A percentile compares a stretch with the other conserved stretches of the same genome.
These are phyloP conservation scores for Mucor mucedo DNA, from an alignment of 371 early-diverging fungal genomes.

Conservation along the genomic window DNA sequence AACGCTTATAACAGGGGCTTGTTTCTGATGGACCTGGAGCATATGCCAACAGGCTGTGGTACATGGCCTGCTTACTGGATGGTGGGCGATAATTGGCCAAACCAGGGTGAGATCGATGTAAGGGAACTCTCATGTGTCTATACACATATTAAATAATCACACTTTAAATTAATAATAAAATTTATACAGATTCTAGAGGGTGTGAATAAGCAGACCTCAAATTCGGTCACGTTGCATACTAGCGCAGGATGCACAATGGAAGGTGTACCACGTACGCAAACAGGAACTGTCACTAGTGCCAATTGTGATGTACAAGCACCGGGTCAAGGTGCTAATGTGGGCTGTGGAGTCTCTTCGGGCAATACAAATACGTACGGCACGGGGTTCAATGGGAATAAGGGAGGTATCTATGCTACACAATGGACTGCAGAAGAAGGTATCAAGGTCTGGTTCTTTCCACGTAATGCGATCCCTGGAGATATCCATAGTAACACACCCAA, in stretches of 20 bases:
- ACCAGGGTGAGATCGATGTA: constrained; percentile 44
- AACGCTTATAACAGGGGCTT: constrained; percentile 26
- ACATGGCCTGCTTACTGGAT: constrained; percentile 50
- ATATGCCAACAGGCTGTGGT: constrained; percentile 51
- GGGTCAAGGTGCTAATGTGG: constrained; percentile 28
- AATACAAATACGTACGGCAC: constrained; percentile 31
- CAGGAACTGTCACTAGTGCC: constrained; percentile 7
- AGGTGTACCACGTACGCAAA: constrained; percentile 8
- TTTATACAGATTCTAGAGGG: constrained; percentile 43
- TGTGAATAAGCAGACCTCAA: constrained; percentile 29
- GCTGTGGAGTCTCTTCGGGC: constrained; percentile 27
- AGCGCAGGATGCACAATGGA: constrained; percentile 26
- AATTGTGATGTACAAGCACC: constrained; percentile 23
- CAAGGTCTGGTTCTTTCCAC: constrained; percentile 40
- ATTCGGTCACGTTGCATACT: constrained; percentile 30
- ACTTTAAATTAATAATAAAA: not conserved
- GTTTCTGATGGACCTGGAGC: constrained; percentile 38
- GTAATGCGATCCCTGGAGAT: constrained; percentile 37
- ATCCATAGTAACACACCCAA: constrained; percentile 26
- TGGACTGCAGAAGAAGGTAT: constrained; percentile 30
- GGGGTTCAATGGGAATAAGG: constrained; percentile 36
- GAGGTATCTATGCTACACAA: constrained; percentile 46
- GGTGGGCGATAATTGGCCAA: constrained; percentile 41
- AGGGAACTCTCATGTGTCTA: not conserved
- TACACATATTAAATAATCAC: not conserved